Evolutionary conservation across 2,329 filamentous ascomycete genomes (phyloP), one percentile per base, ranked within the genome.

Genomic region (Apiospora hydei): DNA sequence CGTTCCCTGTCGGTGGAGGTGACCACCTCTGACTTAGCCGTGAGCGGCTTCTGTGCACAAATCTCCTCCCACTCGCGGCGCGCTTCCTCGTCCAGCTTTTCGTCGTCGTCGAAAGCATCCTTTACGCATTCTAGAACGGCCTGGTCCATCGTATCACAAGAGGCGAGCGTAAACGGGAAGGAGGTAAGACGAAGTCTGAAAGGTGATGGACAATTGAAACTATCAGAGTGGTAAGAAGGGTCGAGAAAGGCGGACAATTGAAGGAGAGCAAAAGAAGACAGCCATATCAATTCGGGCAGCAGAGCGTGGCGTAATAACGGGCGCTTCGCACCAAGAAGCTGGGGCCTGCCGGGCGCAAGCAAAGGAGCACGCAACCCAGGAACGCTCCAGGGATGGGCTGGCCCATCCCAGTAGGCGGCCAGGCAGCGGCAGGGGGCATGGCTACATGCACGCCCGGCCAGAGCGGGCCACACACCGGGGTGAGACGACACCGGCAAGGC

Each of bases 291-390:
- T 30, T 30, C 51, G 51, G 51, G 24, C 24, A 53, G 51, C 3
- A 53, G 24, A 53, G 51, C 51, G 51, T 30, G 6, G 24, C 51
- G 51, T 53, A 53, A 53, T 53, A 53, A 53, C 51, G 51, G 51
- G 51, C 51, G 51, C 51, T 53, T 53, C 24, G 24, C 24, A 53
- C 24, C 13, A 53, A 53, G 24, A 53, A 53, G 24, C 11, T 53
- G 24, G 24, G 13, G 24, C 24, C 49, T 53, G 24, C 49, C 49
- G 49, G 49, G 49, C 51, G 51, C 51, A 11, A 26, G 24, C 24
- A 53, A 26, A 53, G 13, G 24, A 30, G 51, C 51, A 26, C 51
- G 51, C 13, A 53, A 53, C 51, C 24, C 24, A 53, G 24, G 51
- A 30, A 53, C 51, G 49, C 49, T 53, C 49, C 24, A 53, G 49